These are phyloP conservation scores for Theileria sp. DNA, from an alignment of 169 alveolate species.

Conservation along the genomic window DNA sequence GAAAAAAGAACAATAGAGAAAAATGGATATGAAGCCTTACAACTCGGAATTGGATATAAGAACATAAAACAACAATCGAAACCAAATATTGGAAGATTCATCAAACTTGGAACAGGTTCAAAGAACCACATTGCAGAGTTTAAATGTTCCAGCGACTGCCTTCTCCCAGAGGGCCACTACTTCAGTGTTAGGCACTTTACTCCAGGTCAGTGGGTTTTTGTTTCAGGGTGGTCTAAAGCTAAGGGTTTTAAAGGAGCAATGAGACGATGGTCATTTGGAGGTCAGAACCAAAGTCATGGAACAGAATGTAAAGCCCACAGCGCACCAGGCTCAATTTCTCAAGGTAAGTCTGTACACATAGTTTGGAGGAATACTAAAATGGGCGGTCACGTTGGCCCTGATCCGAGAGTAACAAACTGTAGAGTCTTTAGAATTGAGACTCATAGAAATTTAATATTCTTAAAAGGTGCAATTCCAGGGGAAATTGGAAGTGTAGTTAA, in stretches of 20 bases:
- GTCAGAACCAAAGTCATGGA: conserved; percentile 81
- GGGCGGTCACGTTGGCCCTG: conserved; percentile 87
- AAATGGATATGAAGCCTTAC: conserved; percentile 86
- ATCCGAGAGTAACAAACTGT: conserved; percentile 80
- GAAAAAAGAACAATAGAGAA: conserved; percentile 76
- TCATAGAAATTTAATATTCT: conserved; percentile 76
- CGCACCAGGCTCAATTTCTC: conserved; percentile 82
- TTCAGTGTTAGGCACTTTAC: conserved; percentile 82
- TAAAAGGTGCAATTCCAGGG: conserved; percentile 80
- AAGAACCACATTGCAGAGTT: conserved; percentile 78
- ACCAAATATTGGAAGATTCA: conserved; percentile 76
- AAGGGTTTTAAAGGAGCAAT: conserved; percentile 86
- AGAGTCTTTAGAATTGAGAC: conserved; percentile 81
- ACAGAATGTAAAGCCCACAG: conserved; percentile 84
- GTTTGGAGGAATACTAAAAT: conserved; percentile 83
- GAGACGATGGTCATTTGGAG: conserved; percentile 84
- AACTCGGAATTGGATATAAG: conserved; percentile 80
- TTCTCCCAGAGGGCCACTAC: conserved; percentile 82
- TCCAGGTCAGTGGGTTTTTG: conserved; percentile 86
- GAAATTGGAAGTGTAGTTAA: conserved; percentile 76
- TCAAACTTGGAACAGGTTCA: conserved; percentile 76
- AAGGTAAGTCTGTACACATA: conserved; percentile 79
- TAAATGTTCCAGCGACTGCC: conserved; percentile 83
- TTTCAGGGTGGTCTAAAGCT: conserved; percentile 80
- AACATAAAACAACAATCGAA: conserved; percentile 73